Evolutionary conservation across 2,329 filamentous ascomycete species (phyloP), one percentile per base, ranked within the genome.

Genomic region (Fusarium anthophilum): DNA sequence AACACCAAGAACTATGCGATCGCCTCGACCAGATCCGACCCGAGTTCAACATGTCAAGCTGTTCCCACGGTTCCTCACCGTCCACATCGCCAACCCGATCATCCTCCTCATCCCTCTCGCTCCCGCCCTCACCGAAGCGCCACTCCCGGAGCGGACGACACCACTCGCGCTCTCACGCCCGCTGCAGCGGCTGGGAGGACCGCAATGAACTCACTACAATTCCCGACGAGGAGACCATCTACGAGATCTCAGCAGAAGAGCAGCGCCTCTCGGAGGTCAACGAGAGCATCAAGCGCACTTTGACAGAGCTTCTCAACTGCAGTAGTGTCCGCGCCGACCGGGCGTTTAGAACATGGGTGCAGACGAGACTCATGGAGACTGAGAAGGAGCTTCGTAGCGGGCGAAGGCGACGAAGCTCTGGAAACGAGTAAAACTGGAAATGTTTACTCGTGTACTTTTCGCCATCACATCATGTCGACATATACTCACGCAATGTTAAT

Each of bases 291-390:
- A 91, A 91, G 82, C 85, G 88, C 38, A 87, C 88, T 5, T 78
- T 91, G 74, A 91, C 89, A 11, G 89, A 90, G 79, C 85, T 91
- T 20, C 85, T 91, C 76, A 91, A 91, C 81, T 90, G 88, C 80
- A 86, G 88, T 30, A 82, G 85, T 43, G 87, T 90, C 22, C 87
- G 88, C 47, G 81, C 79, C 51, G 87, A 90, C 68, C 80, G 82
- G 35, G 82, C 84, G 3, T 87, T 89, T 77, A 87, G 89, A 54
- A 88, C 85, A 68, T 91, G 88, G 86, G 87, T 91, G 39, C 89
- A 91, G 79, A 84, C 86, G 26, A 83, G 88, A 20, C 82, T 91
- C 32, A 87, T 91, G 86, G 88, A 90, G 75, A 90, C 89, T 26
- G 89, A 91, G 77, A 87, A 87, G 76, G 88, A 91, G 75, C 80